Base-by-base conservation (phyloP, 225 moss, liverwort and hornwort genomes). In the Ulota crispa region DNA sequence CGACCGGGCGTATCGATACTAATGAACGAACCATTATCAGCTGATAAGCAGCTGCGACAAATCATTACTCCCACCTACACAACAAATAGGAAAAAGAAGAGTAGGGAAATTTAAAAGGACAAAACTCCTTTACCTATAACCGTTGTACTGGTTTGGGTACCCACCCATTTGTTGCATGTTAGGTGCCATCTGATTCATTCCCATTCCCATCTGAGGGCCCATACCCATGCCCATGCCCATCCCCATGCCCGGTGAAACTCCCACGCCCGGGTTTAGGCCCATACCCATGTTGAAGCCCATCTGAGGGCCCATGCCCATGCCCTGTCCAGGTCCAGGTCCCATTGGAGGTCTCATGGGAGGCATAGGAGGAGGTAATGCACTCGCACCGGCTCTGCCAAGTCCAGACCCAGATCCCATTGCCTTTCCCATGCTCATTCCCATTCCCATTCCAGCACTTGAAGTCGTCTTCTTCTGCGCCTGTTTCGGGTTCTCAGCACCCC, bases 381-480 rank as follows among this genome's bases (percentile, higher is more conserved):
- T 91, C 0, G 97, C 97, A 61, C 87, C 95, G 21, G 89, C 90
- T 79, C 92, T 76, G 45, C 97, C 97, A 42, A 92, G 92, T 39
- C 97, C 97, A 64, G 97, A 93, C 59, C 97, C 97, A 8, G 92
- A 87, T 2, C 97, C 97, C 97, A 97, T 97, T 16, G 97, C 97
- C 73, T 81, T 91, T 45, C 97, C 97, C 96, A 94, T 96, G 28
- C 84, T 75, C 83, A 76, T 68, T 7, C 90, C 84, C 83, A 83
- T 88, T 41, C 87, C 89, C 87, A 76, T 82, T n/a, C 90, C 80
- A 20, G 92, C 53, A 31, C 79, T 78, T 2, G 85, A 68, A 37
- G 83, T 87, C 1, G 93, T 83, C 68, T 91, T 95, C 80, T 95
- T 95, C 57, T 95, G 92, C 47, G 81, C 86, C 62, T 91, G 89